These are phyloP conservation scores for Pisolithus tinctorius DNA, from an alignment of 768 basidiomycete genomes.

Conservation along the genomic window DNA sequence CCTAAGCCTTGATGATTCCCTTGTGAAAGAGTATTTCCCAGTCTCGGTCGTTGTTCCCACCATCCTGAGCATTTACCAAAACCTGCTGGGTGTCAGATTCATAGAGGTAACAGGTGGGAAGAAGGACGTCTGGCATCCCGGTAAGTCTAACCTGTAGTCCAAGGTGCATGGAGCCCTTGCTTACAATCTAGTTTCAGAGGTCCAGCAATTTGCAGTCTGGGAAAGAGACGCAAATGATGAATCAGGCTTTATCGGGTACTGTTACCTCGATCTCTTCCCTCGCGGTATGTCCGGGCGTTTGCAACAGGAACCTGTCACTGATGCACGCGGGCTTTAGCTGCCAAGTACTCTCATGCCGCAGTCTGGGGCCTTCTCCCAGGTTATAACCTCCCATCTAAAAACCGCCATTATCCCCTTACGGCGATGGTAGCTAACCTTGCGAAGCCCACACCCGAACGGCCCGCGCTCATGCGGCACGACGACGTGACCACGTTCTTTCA, in stretches of 20 bases:
- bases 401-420: conserved; percentile 63
- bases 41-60: conserved; percentile 77
- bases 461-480: conserved; percentile 81
- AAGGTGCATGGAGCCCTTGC: not conserved
- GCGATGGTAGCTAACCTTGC: conserved; percentile 92
- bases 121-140: conserved; percentile 73
- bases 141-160: conserved; percentile 31
- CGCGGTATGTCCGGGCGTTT: conserved; percentile 42
- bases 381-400: conserved; percentile 48
- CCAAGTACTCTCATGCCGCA: conserved; percentile 82
- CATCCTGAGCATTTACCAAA: conserved; percentile 80
- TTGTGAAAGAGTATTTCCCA: conserved; percentile 87
- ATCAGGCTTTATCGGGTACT: conserved; percentile 74
- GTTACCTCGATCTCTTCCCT: conserved; percentile 85
- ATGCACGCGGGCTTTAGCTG: conserved; percentile 32
- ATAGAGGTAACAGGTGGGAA: conserved; percentile 46
- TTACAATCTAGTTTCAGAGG: conserved; percentile 39
- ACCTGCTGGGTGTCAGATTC: conserved; percentile 71
- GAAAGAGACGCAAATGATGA: conserved; percentile 65
- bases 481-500: conserved; percentile 92
- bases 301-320: not conserved
- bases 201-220: conserved; percentile 83
- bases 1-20: conserved; percentile 65
- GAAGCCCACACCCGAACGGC: conserved; percentile 73
- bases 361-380: conserved; percentile 76